Conservation (phyloP, 345 rosid species). For the Populus simonii region DNA sequence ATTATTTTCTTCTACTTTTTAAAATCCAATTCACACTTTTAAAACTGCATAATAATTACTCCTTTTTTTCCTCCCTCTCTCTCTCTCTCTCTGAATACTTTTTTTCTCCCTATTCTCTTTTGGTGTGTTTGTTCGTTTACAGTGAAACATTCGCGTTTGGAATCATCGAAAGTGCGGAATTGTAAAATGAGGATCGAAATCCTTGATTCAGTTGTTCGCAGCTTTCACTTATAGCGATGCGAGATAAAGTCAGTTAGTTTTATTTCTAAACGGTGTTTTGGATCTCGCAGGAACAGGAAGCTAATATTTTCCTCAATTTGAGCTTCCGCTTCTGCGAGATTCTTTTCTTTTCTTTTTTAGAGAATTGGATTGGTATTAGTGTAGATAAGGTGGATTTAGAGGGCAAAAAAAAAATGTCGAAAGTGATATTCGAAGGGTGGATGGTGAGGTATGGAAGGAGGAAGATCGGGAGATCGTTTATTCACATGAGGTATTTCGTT, state of each 20-base stretch:
- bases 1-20: not conserved
- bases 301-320: constrained; percentile 11
- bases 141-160: constrained; percentile 18
- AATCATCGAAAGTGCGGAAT: constrained; percentile 11
- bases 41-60: not conserved
- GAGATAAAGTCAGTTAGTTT: constrained; percentile 11
- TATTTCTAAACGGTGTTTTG: not conserved
- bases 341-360: not conserved
- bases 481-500: constrained; percentile 96
- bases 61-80: too few species aligned
- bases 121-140: not conserved
- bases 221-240: constrained; percentile 18
- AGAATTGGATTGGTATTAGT: not conserved
- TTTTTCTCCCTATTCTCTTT: not conserved
- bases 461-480: constrained; percentile 93
- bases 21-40: not conserved
- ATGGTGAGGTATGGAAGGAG: constrained; percentile 98
- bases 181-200: constrained; percentile 21
- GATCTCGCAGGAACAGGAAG: constrained; percentile 19
- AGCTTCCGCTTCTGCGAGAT: constrained; percentile 45
- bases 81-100: not conserved
- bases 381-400: not conserved
- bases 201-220: constrained; percentile 4
- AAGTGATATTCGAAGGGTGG: constrained; percentile 96
- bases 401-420: constrained; percentile 44